Conservation (phyloP, 306 rosid genomes). For the Myrica gale region DNA sequence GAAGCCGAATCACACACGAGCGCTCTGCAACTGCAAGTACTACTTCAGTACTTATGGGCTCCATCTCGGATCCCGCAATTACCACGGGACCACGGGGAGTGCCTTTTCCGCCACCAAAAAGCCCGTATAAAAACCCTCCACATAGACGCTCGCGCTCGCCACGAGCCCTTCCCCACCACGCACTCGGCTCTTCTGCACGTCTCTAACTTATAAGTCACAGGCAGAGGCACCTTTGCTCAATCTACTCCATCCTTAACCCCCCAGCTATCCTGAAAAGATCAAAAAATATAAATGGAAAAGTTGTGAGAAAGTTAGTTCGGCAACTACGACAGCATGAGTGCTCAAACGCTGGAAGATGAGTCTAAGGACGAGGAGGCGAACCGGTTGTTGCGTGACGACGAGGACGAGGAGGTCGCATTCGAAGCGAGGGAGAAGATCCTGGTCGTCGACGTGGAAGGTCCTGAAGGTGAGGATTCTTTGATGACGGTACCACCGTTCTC, state of each 20-base stretch:
- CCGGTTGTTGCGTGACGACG: constrained; percentile 38
- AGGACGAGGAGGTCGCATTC: constrained; percentile 54
- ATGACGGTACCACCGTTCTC: constrained; percentile 53
- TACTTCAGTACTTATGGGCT: too few species aligned
- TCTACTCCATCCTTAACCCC: too few species aligned
- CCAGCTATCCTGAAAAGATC: too few species aligned
- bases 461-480: constrained; percentile 29
- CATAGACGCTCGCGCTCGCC: not conserved
- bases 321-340: constrained; percentile 35
- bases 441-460: constrained; percentile 39
- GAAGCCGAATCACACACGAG: too few species aligned
- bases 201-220: too few species aligned
- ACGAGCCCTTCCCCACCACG: not conserved
- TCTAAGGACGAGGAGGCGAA: constrained; percentile 55
- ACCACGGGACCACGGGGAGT: not conserved
- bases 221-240: too few species aligned
- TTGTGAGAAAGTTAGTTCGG: too few species aligned
- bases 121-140: not conserved
- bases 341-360: constrained; percentile 34
- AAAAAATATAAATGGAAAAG: too few species aligned
- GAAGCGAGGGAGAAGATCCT: constrained; percentile 73
- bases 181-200: too few species aligned
- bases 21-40: too few species aligned
- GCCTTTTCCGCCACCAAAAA: not conserved
- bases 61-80: too few species aligned